Evolutionary conservation across 192 early-diverging fungal species (phyloP), one percentile per base, ranked within the genome.

Genomic region (Gaertneriomyces sp.): DNA sequence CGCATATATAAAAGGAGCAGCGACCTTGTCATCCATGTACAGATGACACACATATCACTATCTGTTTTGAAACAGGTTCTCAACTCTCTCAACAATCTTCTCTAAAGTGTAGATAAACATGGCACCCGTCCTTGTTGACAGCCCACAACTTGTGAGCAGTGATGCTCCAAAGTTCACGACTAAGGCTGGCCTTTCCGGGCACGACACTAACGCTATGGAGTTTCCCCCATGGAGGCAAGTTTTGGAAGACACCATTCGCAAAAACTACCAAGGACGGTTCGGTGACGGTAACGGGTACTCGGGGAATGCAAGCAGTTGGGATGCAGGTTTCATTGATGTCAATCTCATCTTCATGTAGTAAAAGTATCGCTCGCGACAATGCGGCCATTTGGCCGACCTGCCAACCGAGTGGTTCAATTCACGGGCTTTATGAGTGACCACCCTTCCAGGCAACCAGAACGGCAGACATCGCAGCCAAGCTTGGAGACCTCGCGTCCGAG

Each of bases 351-450:
- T 38, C 38, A 16, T 56, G 4, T 38, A 56, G 54, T 25, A 14
- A 16, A 56, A 56, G 54, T 56, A 38, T 25, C 16, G 12, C 33
- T 56, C 20, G 54, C 54, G 12, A 56, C 54, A 14, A 56, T 56
- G 20, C 54, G 54, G 12, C 54, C 54, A 5, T 56, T 56, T 8
- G 54, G 54, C 4, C 54, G 54, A 3, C 54, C 54, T 25, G 54
- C 54, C 33, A 56, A 56, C 39, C 54, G 54, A 12, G 16, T 56
- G 16, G 54, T 56, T 39, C 14, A 14, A 38, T 56, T 56, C 39
- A 56, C 19, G 4, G 54, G 54, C 33, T 56, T 56, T 38, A 25
- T 56, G 54, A 56, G 20, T 14, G 54, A 56, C 33, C 14, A 38
- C 39, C 16, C 14, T 25, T n/a, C 49, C 49, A 51, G 49, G 3